These are phyloP conservation scores for Dioszegia hungarica DNA, from an alignment of 768 basidiomycete genomes.

Conservation along the genomic window DNA sequence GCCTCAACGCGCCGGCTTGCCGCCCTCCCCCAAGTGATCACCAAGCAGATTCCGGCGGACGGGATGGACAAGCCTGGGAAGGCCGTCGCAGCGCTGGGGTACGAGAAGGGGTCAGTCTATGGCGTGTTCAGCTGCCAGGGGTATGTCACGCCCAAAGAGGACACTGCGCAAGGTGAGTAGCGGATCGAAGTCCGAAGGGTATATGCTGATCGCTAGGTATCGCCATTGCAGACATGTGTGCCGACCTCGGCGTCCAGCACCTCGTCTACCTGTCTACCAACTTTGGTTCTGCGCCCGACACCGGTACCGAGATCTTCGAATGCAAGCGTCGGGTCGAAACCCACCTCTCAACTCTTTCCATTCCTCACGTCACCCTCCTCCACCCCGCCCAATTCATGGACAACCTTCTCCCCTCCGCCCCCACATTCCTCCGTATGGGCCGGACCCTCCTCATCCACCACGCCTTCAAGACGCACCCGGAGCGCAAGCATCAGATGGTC, in stretches of 20 bases:
- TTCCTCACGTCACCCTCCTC: constrained; percentile 13
- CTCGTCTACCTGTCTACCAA: constrained; percentile 24
- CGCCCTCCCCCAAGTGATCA: constrained; percentile 12
- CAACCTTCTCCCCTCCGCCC: constrained; percentile 11
- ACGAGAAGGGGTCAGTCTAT: constrained; percentile 16
- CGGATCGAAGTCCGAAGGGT: neutral
- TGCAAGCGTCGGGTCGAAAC: constrained; percentile 24
- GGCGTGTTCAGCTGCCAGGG: constrained; percentile 28
- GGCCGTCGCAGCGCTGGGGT: constrained; percentile 8
- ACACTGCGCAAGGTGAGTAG: constrained; percentile 20
- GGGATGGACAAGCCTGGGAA: constrained; percentile 25
- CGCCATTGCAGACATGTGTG: constrained; percentile 21
- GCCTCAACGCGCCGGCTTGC: constrained; percentile 8
- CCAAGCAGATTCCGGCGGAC: constrained; percentile 12
- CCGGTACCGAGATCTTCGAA: constrained; percentile 17
- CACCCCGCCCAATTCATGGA: constrained; percentile 35
- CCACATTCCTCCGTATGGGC: constrained; percentile 13
- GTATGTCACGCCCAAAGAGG: constrained; percentile 15
- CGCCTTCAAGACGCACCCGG: constrained; percentile 16
- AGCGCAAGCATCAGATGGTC: constrained; percentile 23
- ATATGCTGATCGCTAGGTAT: constrained; percentile 4
- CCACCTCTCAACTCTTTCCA: constrained; percentile 16
- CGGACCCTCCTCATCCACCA: constrained; percentile 14
- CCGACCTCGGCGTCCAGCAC: constrained; percentile 18
- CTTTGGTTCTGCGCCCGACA: constrained; percentile 13